phyloP scores from a whole-genome alignment of 2,329 filamentous ascomycete genomes.

The Alternaria alternata region DNA sequence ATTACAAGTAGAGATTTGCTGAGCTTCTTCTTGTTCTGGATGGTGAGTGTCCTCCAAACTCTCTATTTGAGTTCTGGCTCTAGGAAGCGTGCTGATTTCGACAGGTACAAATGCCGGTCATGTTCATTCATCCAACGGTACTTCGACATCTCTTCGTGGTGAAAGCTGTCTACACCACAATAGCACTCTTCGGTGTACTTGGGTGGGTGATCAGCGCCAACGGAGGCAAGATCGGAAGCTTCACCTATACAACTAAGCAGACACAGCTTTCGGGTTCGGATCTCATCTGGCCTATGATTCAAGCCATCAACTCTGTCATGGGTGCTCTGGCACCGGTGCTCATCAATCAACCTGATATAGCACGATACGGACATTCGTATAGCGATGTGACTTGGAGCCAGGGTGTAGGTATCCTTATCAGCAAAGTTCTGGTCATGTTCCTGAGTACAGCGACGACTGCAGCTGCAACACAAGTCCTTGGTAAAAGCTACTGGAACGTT shows the following conservation, averaged over 20 bases:
- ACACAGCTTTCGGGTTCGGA: conserved; percentile 23
- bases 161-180: conserved; percentile 27
- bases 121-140: conserved; percentile 36
- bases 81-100: conserved; percentile 1
- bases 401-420: conserved; percentile 28
- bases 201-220: conserved; percentile 31
- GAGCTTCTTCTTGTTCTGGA: conserved; percentile 36
- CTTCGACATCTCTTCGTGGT: conserved; percentile 32
- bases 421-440: conserved; percentile 33
- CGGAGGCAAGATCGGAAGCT: conserved; percentile 30
- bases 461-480: conserved; percentile 29
- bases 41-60: conserved; percentile 8
- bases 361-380: conserved; percentile 31
- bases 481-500: conserved; percentile 33
- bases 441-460: conserved; percentile 23
- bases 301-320: conserved; percentile 26
- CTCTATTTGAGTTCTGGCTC: not conserved
- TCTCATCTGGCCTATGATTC: conserved; percentile 26
- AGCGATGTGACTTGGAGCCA: conserved; percentile 30
- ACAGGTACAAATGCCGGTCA: conserved; percentile 34
- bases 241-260: conserved; percentile 30
- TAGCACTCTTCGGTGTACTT: conserved; percentile 27
- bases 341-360: conserved; percentile 31
- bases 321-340: conserved; percentile 30
- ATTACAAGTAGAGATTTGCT: conserved; percentile 39